Conservation (phyloP, 2,329 filamentous ascomycete genomes). For the Celoporthe dispersa region DNA sequence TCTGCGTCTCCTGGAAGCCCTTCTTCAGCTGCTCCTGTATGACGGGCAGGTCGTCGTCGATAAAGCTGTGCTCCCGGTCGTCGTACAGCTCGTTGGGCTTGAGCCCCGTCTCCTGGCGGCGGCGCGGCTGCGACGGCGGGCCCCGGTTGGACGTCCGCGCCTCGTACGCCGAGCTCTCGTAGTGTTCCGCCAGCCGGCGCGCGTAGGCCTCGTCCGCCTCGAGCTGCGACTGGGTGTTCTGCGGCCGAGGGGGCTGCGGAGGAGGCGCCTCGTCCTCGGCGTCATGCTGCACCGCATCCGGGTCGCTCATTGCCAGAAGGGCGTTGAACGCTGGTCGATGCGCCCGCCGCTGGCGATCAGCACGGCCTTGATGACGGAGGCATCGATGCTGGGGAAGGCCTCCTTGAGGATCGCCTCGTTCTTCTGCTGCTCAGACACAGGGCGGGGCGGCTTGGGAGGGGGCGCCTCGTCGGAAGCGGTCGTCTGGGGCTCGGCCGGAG, state of each 20-base stretch:
- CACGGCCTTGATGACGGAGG: slow-evolving; percentile 82
- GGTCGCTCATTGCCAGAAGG: slow-evolving; percentile 83
- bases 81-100: slow-evolving; percentile 63
- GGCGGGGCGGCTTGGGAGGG: slow-evolving; percentile 85
- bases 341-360: slow-evolving; percentile 83
- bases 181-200: slow-evolving; percentile 90
- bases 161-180: slow-evolving; percentile 68
- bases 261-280: slow-evolving; percentile 69
- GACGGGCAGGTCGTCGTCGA: slow-evolving; percentile 93
- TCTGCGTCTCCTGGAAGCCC: slow-evolving; percentile 92
- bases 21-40: slow-evolving; percentile 93
- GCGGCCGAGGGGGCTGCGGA: slow-evolving; percentile 60
- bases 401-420: slow-evolving; percentile 88
- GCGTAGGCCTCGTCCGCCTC: slow-evolving; percentile 92
- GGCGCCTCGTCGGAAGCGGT: slow-evolving; percentile 48
- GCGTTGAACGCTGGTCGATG: slow-evolving; percentile 95
- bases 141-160: slow-evolving; percentile 55
- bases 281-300: slow-evolving; percentile 64
- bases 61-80: slow-evolving; percentile 83
- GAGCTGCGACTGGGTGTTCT: slow-evolving; percentile 71
- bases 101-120: slow-evolving; percentile 54
- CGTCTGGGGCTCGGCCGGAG: slow-evolving; percentile 26
- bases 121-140: slow-evolving; percentile 39
- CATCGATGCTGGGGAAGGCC: slow-evolving; percentile 86
- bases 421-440: slow-evolving; percentile 79